Evolutionary conservation across 345 rosid species (phyloP).

Genomic region (Citrus cavaleriei): DNA sequence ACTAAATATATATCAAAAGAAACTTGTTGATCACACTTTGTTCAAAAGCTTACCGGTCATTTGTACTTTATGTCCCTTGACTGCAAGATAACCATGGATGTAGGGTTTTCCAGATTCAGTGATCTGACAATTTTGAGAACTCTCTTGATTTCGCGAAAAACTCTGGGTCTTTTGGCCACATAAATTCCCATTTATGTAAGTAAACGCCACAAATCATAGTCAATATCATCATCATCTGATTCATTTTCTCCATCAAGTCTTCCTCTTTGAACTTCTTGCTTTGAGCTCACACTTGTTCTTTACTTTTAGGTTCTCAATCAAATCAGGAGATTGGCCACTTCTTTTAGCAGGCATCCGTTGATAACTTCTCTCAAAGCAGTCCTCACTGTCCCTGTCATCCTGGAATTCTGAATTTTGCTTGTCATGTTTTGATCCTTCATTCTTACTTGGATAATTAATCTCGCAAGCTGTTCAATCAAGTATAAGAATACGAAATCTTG

Average conservation of each 20-base stretch:
- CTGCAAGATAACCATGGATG: not conserved
- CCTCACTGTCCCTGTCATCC: constrained; percentile 13
- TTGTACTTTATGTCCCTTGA: not conserved
- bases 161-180: not conserved
- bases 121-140: not conserved
- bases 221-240: not conserved
- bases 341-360: too few species aligned
- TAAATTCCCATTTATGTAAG: not conserved
- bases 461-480: constrained; percentile 35
- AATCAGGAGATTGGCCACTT: not conserved
- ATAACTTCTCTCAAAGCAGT: not conserved
- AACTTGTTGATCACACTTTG: too few species aligned
- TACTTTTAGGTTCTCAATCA: not conserved
- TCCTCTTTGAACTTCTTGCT: constrained; percentile 11
- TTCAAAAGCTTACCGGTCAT: not conserved
- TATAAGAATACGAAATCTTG: constrained; percentile 25
- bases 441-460: constrained; percentile 19
- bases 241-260: not conserved
- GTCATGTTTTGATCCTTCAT: not conserved
- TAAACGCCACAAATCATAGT: not conserved
- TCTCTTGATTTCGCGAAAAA: not conserved
- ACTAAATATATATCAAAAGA: not conserved
- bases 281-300: not conserved
- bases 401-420: not conserved
- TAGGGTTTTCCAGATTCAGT: not conserved